These are phyloP conservation scores for Aspergillus pseudoterreus DNA, from an alignment of 2,329 filamentous ascomycete species.

Conservation along the genomic window DNA sequence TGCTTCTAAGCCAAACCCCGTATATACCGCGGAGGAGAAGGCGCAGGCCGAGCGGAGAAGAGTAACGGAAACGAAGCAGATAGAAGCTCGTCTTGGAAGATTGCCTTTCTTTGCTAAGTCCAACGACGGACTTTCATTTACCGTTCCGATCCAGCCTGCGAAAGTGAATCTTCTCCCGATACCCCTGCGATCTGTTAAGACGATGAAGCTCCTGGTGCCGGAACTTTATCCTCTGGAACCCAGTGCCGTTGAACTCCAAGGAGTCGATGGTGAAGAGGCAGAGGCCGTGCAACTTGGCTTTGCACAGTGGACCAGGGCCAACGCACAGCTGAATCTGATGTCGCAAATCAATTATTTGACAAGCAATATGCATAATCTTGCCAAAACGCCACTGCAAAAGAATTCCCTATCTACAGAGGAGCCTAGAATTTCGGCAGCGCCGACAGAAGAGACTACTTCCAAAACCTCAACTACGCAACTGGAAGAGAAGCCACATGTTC, in stretches of 20 bases:
- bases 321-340: constrained; percentile 62
- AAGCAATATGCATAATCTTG: constrained; percentile 66
- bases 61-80: constrained; percentile 64
- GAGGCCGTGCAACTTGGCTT: constrained; percentile 65
- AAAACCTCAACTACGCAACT: constrained; percentile 11
- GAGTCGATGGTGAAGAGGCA: constrained; percentile 58
- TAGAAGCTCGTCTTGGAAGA: constrained; percentile 71
- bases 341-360: constrained; percentile 71
- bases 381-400: constrained; percentile 48
- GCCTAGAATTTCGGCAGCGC: constrained; percentile 11
- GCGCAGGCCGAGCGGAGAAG: constrained; percentile 60
- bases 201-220: constrained; percentile 66
- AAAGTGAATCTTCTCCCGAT: constrained; percentile 59
- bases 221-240: constrained; percentile 67
- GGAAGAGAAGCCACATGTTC: constrained; percentile 61
- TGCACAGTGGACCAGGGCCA: constrained; percentile 52
- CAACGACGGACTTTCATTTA: constrained; percentile 66
- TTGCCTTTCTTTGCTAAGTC: constrained; percentile 65
- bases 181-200: constrained; percentile 59
- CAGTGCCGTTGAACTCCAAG: constrained; percentile 63
- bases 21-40: constrained; percentile 59
- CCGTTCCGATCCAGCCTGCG: constrained; percentile 65
- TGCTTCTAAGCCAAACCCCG: constrained; percentile 29
- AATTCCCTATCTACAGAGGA: constrained; percentile 14
- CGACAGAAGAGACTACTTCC: neutral